These are phyloP conservation scores for Fulvia fulva DNA, from an alignment of 2,329 filamentous ascomycete genomes.

Conservation along the genomic window DNA sequence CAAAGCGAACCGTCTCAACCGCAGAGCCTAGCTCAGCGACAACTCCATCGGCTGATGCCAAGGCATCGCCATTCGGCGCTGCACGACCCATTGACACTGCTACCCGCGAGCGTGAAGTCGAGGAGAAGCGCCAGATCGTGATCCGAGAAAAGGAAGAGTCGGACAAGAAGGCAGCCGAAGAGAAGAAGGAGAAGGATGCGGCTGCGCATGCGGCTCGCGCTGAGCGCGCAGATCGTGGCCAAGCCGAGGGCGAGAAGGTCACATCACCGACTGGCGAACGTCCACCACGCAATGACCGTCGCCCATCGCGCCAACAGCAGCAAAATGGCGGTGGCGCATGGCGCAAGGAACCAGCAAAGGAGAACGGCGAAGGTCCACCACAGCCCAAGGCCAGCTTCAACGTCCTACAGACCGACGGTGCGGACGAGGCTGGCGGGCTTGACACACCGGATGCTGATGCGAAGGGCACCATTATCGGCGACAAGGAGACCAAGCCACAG, in stretches of 20 bases:
- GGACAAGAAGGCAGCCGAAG: slow-evolving; percentile 78
- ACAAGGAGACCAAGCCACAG: slow-evolving; percentile 55
- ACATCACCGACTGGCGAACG: slow-evolving; percentile 45
- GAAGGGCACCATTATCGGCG: slow-evolving; percentile 47
- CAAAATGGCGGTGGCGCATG: slow-evolving; percentile 17
- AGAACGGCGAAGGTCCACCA: slow-evolving; percentile 34
- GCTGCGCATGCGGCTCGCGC: slow-evolving; percentile 53
- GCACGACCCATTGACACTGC: slow-evolving; percentile 93
- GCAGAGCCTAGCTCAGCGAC: slow-evolving; percentile 49
- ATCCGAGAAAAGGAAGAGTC: slow-evolving; percentile 80
- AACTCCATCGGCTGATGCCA: slow-evolving; percentile 55
- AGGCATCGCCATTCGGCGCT: slow-evolving; percentile 89
- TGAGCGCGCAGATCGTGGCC: slow-evolving; percentile 30
- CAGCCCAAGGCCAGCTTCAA: slow-evolving; percentile 32
- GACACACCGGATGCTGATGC: slow-evolving; percentile 46
- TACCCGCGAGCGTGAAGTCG: slow-evolving; percentile 80
- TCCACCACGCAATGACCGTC: slow-evolving; percentile 20
- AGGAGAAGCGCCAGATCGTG: slow-evolving; percentile 74
- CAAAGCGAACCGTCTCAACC: slow-evolving; percentile 88
- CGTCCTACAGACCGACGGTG: slow-evolving; percentile 46
- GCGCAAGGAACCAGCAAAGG: slow-evolving; percentile 27
- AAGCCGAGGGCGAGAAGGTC: slow-evolving; percentile 30
- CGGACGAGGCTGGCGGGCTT: slow-evolving; percentile 36
- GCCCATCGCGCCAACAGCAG: slow-evolving; percentile 25
- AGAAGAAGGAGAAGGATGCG: slow-evolving; percentile 56